phyloP scores from a whole-genome alignment of 1,139 yeast genomes.

The Kodamaea plutei region DNA sequence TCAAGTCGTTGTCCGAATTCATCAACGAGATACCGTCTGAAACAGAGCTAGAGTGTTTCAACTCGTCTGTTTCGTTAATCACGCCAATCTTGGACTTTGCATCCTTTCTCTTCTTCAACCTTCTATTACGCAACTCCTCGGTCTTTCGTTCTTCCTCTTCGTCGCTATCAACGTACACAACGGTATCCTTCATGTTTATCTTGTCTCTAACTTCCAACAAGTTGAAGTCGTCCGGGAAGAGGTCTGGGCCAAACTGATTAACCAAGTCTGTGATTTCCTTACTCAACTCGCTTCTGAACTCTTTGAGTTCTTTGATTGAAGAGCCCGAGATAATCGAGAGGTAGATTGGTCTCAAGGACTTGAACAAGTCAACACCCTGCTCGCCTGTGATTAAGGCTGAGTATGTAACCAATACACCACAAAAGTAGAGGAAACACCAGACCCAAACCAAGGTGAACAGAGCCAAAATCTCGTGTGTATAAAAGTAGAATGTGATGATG shows the following conservation, averaged over 20 bases:
- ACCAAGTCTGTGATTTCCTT: conserved; percentile 44
- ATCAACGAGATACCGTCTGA: conserved; percentile 54
- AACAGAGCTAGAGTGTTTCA: conserved; percentile 30
- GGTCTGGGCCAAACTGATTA: conserved; percentile 41
- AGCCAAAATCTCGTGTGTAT: conserved; percentile 16
- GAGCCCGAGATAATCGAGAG: conserved; percentile 65
- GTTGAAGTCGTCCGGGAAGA: conserved; percentile 46
- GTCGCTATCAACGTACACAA: conserved; percentile 40
- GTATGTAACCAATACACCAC: conserved; percentile 72
- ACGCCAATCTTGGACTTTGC: conserved; percentile 11
- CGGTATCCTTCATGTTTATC: conserved; percentile 24
- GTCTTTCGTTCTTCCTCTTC: conserved; percentile 56
- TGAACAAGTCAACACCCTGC: conserved; percentile 83
- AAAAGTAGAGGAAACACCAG: conserved; percentile 47
- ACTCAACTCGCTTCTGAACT: conserved; percentile 34
- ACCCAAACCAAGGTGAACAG: conserved; percentile 24
- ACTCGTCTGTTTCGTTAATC: background rate
- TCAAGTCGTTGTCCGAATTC: conserved; percentile 49
- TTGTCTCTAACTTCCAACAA: conserved; percentile 34
- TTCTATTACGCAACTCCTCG: conserved; percentile 46
- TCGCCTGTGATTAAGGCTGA: conserved; percentile 90
- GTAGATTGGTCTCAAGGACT: conserved; percentile 78
- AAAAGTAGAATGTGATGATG: conserved; percentile 53
- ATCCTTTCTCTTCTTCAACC: conserved; percentile 27
- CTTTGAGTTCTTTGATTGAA: conserved; percentile 50